Conservation (phyloP, 139 green algal species). For the Edaphochlamys debaryana region DNA sequence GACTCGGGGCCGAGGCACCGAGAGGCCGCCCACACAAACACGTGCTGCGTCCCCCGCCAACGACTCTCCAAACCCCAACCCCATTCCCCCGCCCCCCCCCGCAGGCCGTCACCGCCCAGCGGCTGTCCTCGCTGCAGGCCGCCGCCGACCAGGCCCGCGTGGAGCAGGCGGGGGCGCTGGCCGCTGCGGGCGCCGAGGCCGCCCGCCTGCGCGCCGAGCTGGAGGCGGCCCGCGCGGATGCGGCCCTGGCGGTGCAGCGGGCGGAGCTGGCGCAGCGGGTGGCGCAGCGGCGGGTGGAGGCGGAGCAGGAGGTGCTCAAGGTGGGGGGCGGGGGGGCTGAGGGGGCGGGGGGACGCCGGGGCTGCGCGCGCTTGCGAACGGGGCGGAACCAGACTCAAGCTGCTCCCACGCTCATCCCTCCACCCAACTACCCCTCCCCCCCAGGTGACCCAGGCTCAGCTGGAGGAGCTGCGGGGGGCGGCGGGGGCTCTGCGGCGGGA, state of each 20-base stretch:
- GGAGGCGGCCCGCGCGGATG: slow-evolving; percentile 20
- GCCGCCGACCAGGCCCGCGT: neutral
- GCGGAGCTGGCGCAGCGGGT: slow-evolving; percentile 25
- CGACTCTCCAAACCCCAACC: neutral
- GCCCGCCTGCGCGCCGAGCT: slow-evolving; percentile 8
- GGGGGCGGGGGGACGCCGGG: no score
- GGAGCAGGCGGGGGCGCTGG: neutral
- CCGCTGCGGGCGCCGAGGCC: neutral
- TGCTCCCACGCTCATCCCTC: no score
- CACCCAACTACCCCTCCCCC: no score
- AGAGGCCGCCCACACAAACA: no score
- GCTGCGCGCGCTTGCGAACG: no score
- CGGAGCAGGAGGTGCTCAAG: slow-evolving; percentile 31
- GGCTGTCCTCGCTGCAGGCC: neutral
- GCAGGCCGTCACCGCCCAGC: slow-evolving; percentile 13
- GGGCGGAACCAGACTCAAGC: no score
- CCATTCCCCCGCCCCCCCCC: neutral
- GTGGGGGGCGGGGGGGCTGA: neutral
- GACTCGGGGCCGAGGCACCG: no score
- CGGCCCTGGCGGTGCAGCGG: neutral
- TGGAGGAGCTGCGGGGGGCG: slow-evolving; percentile 1
- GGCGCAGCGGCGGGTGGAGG: slow-evolving; percentile 27
- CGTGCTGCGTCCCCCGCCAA: neutral
- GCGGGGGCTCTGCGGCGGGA: neutral
- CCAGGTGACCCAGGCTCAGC: slow-evolving; percentile 24